Evolutionary conservation across 768 basidiomycete genomes (phyloP).

Genomic region (Phaffia australis): DNA sequence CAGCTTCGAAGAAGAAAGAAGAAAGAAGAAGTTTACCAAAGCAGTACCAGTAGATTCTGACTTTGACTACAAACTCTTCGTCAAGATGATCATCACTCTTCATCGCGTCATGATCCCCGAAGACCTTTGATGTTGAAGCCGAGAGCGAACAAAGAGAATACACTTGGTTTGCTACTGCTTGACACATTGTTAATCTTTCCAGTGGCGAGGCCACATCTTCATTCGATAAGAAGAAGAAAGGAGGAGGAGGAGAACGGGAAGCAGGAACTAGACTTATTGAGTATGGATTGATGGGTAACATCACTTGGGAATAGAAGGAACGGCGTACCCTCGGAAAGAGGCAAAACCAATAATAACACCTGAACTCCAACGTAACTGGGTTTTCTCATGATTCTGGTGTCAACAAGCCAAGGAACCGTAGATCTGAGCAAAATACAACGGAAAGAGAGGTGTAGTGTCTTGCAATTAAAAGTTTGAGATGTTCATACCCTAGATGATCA

Average conservation of each 20-base stretch:
- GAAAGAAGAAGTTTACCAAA: neutral
- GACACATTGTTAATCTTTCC: constrained; percentile 56
- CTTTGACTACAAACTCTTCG: constrained; percentile 47
- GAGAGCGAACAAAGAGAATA: constrained; percentile 59
- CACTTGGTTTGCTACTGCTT: constrained; percentile 70
- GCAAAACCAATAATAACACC: constrained; percentile 63
- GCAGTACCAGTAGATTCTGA: constrained; percentile 69
- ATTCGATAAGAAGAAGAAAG: neutral
- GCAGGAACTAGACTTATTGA: too few relatives aligned
- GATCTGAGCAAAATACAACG: neutral
- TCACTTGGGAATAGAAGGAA: neutral
- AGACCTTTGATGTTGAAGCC: constrained; percentile 38
- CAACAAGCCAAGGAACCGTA: constrained; percentile 33
- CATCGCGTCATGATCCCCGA: constrained; percentile 34
- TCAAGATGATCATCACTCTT: constrained; percentile 42
- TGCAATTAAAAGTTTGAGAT: neutral
- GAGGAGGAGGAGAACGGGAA: too few relatives aligned
- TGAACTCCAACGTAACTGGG: constrained; percentile 82
- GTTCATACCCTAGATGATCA: constrained; percentile 44
- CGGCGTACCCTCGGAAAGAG: constrained; percentile 66
- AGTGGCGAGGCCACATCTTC: constrained; percentile 44
- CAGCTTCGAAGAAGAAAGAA: constrained; percentile 2
- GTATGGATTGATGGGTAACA: neutral
- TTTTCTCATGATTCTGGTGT: constrained; percentile 54
- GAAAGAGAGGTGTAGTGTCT: too few relatives aligned